These are phyloP conservation scores for Sideroxylon spinosum DNA, from an alignment of 179 eudicot species.

Conservation along the genomic window DNA sequence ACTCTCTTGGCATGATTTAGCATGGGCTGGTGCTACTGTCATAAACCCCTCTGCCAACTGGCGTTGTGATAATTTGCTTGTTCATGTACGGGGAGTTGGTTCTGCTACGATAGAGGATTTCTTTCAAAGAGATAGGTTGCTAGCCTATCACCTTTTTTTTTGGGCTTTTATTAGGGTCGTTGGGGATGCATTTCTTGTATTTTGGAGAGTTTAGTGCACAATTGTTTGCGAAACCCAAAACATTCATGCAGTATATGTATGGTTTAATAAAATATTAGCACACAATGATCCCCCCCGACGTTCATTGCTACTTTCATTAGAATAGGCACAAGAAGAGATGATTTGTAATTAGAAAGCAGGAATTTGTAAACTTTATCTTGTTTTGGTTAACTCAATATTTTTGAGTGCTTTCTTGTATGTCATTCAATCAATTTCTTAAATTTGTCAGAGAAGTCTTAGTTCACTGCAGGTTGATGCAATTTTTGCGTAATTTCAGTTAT, in stretches of 20 bases:
- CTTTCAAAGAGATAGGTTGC: neutral
- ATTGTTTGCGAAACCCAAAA: neutral
- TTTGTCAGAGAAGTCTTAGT: neutral
- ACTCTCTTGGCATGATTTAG: too few species aligned
- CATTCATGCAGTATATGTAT: neutral
- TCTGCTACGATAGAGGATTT: too few species aligned
- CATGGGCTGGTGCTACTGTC: too few species aligned
- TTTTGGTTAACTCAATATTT: neutral
- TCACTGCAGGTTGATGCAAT: neutral
- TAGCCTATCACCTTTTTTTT: too few species aligned
- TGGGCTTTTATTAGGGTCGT: neutral
- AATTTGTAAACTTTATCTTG: neutral
- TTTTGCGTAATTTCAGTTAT: neutral
- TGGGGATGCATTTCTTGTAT: neutral
- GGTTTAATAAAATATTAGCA: neutral
- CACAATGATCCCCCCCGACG: neutral
- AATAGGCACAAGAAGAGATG: neutral
- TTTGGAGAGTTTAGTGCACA: neutral
- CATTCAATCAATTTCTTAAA: too few species aligned
- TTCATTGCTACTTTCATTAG: neutral
- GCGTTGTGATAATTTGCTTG: too few species aligned
- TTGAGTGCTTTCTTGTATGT: too few species aligned
- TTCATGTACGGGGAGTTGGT: neutral
- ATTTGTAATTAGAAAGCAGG: neutral
- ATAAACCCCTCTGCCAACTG: too few species aligned